These are phyloP conservation scores for Cercis canadensis DNA, from an alignment of 306 rosid genomes.

Conservation along the genomic window DNA sequence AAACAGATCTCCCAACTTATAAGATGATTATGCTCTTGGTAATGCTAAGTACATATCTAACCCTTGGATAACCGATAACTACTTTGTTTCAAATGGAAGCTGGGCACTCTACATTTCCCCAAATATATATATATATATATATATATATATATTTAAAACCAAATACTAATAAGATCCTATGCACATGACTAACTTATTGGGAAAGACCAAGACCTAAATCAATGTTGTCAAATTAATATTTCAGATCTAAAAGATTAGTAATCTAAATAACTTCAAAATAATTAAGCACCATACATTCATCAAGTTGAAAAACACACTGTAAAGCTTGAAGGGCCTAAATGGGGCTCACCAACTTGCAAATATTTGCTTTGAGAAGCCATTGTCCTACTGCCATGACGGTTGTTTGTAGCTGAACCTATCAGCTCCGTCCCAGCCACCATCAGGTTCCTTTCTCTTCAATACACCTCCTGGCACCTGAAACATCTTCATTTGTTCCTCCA, in stretches of 20 bases:
- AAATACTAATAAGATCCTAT: background rate
- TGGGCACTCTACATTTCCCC: background rate
- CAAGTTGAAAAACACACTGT: background rate
- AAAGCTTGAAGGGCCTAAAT: constrained; percentile 3
- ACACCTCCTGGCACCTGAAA: constrained; percentile 71
- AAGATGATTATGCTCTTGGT: background rate
- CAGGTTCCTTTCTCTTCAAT: constrained; percentile 91
- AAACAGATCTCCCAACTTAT: background rate
- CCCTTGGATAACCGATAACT: background rate
- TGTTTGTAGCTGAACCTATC: constrained; percentile 82
- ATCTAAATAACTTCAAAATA: background rate
- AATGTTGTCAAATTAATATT: background rate
- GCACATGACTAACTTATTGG: background rate
- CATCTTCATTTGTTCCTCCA: constrained; percentile 86
- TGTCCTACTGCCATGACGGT: constrained; percentile 72
- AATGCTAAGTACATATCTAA: background rate
- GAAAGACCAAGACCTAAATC: background rate
- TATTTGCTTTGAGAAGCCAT: constrained; percentile 20
- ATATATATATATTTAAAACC: background rate
- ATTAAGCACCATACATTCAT: background rate
- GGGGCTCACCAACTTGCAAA: constrained; percentile 38
- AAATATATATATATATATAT: too few relatives aligned
- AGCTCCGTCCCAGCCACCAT: constrained; percentile 80
- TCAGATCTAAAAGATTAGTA: background rate
- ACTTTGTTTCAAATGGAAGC: background rate